A percentile compares a stretch with the other conserved stretches of the same genome.
These are phyloP conservation scores for Populus ilicifolia DNA, from an alignment of 345 rosid species.

Conservation along the genomic window DNA sequence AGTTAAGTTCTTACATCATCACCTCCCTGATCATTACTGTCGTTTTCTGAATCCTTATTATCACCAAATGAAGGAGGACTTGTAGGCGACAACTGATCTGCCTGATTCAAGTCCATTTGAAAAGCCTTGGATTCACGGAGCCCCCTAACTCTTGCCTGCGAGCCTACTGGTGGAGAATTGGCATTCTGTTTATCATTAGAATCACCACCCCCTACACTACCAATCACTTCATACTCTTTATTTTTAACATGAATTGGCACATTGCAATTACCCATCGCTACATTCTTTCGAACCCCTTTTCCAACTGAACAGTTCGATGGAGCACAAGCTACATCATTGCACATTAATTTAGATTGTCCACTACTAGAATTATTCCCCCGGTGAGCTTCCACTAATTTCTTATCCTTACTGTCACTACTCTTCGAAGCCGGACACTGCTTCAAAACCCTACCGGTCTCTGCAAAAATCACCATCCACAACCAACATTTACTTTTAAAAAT, in stretches of 20 bases:
- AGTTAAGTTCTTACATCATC: constrained; percentile 32
- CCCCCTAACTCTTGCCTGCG: constrained; percentile 15
- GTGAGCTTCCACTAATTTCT: constrained; percentile 4
- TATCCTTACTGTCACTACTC: not conserved
- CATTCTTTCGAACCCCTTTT: constrained; percentile 22
- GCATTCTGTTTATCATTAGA: constrained; percentile 5
- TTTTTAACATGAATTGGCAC: constrained; percentile 12
- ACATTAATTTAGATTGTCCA: not conserved
- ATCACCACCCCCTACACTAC: constrained; percentile 16
- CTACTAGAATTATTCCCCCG: constrained; percentile 16
- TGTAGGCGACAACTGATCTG: constrained; percentile 30
- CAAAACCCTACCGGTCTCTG: constrained; percentile 16
- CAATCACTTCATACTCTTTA: constrained; percentile 21
- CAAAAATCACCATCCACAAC: not conserved
- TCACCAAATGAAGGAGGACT: constrained; percentile 57
- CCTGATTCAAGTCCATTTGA: constrained; percentile 21
- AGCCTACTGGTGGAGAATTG: constrained; percentile 18
- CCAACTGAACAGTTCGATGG: constrained; percentile 5
- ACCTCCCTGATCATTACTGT: constrained; percentile 34
- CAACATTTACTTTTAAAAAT: not conserved
- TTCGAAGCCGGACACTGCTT: constrained; percentile 5
- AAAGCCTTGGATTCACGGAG: constrained; percentile 17
- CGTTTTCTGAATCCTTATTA: constrained; percentile 42
- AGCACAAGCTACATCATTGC: constrained; percentile 5
- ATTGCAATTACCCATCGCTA: constrained; percentile 7